These are phyloP conservation scores for Tuber indicum DNA, from an alignment of 495 filamentous ascomycete genomes.

Conservation along the genomic window DNA sequence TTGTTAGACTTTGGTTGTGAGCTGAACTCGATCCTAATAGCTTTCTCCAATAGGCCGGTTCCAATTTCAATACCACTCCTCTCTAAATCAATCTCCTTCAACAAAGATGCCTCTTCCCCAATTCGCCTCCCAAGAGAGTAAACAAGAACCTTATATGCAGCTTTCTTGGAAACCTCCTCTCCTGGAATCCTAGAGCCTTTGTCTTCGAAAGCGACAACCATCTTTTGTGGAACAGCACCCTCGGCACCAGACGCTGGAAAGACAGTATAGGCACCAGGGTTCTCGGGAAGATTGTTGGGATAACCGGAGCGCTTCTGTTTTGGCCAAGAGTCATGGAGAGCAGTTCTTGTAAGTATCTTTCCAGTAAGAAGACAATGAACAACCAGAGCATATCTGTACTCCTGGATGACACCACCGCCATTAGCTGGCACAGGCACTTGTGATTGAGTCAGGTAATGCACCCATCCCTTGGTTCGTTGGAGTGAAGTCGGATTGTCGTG, in stretches of 20 bases:
- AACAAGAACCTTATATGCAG: conserved; percentile 31
- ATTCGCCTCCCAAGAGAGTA: conserved; percentile 23
- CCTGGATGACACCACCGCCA: conserved; percentile 27
- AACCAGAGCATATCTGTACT: conserved; percentile 35
- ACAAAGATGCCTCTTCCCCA: conserved; percentile 30
- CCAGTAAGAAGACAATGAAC: conserved; percentile 36
- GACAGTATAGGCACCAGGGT: conserved; percentile 33
- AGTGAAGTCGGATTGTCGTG: conserved; percentile 33
- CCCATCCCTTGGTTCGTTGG: conserved; percentile 34
- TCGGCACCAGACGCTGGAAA: conserved; percentile 27
- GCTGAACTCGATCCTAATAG: conserved; percentile 35
- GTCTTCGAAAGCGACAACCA: conserved; percentile 36
- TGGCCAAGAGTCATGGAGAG: conserved; percentile 34
- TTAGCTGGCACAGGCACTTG: conserved; percentile 20
- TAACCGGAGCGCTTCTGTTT: conserved; percentile 32
- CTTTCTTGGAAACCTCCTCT: conserved; percentile 33
- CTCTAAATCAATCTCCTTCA: conserved; percentile 38
- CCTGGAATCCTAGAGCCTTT: conserved; percentile 29
- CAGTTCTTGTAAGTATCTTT: conserved; percentile 30
- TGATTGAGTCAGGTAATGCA: conserved; percentile 32
- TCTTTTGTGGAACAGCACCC: conserved; percentile 29
- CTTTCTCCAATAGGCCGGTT: conserved; percentile 24
- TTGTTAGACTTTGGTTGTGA: conserved; percentile 26
- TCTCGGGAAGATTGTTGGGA: conserved; percentile 28
- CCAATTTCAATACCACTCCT: conserved; percentile 35